Base-by-base conservation (phyloP, 1,284 basidiomycete genomes). In the Rhodotorula sp. region DNA sequence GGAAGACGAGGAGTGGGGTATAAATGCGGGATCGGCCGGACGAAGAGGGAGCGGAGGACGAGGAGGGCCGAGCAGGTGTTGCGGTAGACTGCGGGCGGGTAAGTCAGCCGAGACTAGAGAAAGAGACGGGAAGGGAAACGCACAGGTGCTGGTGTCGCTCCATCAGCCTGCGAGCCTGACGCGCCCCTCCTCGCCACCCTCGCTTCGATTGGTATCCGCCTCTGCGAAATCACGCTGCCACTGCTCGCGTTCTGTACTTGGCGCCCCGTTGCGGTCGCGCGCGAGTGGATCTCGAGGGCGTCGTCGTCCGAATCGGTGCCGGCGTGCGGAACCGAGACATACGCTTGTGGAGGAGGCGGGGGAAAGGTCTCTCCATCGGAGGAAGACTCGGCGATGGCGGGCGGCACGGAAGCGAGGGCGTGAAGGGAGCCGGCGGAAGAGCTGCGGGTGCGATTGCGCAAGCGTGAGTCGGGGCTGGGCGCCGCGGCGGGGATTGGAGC, bases 1-100 rank as follows among this genome's bases (percentile, higher is more conserved):
- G 73, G 48, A 72, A 69, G 59, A 69, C 57, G 46, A 69, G 57
- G 12, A 72, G 36, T 0, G 61, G 69, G 0, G 71, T 69, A 65
- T 66, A 75, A 9, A 72, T 61, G 21, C 69, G 71, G 0, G 68
- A 72, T 1, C 66, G 66, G 25, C 25, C 44, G 6, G 55, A 61
- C 1, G 54, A 22, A 3, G 53, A n/a, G 27, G 69, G 25, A 10
- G 67, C 7, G 36, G 54, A 51, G 17, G 27, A 46, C 5, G 48
- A 22, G 39, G 1, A 15, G 15, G 46, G 19, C n/a, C 25, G 46
- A 5, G 17, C n/a, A 17, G 56, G 5, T 21, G 56, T 25, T 17
- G 17, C 36, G 19, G 56, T 10, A 10, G 56, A 17, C 56, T 57
- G 56, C 13, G 7, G 27, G 36, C 6, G 56, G 8, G 25, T 9